These are phyloP conservation scores for Balansia obtecta DNA, from an alignment of 2,329 filamentous ascomycete species.

Conservation along the genomic window DNA sequence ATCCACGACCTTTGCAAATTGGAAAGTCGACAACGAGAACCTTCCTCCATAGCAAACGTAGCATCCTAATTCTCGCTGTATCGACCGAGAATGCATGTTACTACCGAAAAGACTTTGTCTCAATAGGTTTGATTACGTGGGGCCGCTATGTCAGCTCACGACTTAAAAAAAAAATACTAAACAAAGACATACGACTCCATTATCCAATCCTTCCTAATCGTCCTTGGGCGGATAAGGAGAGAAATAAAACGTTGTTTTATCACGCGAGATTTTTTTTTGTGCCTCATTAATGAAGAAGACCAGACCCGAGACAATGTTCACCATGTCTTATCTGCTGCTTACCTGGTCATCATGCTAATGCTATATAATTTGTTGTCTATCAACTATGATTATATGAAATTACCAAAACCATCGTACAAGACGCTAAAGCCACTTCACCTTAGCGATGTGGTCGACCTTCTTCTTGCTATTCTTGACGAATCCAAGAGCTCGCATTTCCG, in stretches of 20 bases:
- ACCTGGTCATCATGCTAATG: not conserved
- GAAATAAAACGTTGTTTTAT: not conserved
- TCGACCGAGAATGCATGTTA: not conserved
- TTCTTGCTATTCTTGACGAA: slow-evolving; percentile 83
- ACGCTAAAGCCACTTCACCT: slow-evolving; percentile 62
- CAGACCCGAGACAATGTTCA: slow-evolving; percentile 1
- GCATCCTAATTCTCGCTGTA: not conserved
- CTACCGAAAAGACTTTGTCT: not conserved
- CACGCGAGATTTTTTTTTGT: not conserved
- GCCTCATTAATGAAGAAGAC: not conserved
- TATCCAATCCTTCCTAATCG: not conserved
- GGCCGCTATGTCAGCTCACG: not conserved
- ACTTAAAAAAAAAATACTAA: not conserved
- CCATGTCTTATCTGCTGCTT: not conserved
- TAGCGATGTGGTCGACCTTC: slow-evolving; percentile 84
- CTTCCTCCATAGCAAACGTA: not conserved
- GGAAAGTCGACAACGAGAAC: not conserved
- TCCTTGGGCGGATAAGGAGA: not conserved
- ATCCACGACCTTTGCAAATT: not conserved
- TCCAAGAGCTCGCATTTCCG: slow-evolving; percentile 75
- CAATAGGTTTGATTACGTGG: not conserved
- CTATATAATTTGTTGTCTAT: not conserved
- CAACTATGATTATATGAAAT: not conserved
- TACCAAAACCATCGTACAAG: not conserved
- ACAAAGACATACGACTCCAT: not conserved